phyloP scores from a whole-genome alignment of 352 stramenopile species.

The Phytophthora kernoviae region DNA sequence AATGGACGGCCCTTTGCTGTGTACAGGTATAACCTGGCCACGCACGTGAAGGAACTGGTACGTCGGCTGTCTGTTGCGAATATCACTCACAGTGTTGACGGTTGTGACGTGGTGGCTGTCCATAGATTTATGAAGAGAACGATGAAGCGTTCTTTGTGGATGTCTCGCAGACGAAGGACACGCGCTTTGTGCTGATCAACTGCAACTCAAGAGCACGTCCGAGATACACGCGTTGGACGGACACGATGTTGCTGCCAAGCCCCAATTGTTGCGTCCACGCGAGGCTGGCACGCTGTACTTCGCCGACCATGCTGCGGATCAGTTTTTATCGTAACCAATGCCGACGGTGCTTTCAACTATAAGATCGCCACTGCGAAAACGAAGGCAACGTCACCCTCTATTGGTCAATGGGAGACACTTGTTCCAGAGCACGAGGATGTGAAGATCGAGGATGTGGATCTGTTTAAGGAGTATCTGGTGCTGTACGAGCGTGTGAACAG shows the following conservation, averaged over 20 bases:
- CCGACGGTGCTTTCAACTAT: conserved; percentile 72
- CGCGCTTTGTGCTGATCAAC: conserved; percentile 81
- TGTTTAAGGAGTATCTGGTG: conserved; percentile 82
- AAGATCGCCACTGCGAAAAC: conserved; percentile 56
- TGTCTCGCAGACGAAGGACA: conserved; percentile 85
- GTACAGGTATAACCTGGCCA: conserved; percentile 63
- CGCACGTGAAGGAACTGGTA: conserved; percentile 57
- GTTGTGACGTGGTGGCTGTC: conserved; percentile 3
- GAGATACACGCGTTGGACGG: conserved; percentile 72
- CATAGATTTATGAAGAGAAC: conserved; percentile 76
- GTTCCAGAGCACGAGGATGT: conserved; percentile 61
- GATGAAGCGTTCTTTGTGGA: conserved; percentile 86
- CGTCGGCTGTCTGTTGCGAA: conserved; percentile 4
- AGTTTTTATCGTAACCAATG: conserved; percentile 87
- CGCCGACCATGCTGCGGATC: conserved; percentile 69
- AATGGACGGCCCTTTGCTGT: conserved; percentile 67
- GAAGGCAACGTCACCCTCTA: neutral
- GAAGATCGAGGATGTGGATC: conserved; percentile 90
- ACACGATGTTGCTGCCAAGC: conserved; percentile 24
- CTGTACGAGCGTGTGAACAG: conserved; percentile 82
- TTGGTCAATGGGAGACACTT: conserved; percentile 47
- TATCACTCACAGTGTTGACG: neutral
- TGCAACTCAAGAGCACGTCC: conserved; percentile 89
- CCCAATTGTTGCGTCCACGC: conserved; percentile 53
- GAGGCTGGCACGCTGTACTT: conserved; percentile 83